Base-by-base conservation (phyloP, 2,329 filamentous ascomycete species). In the Diaporthe sp. region DNA sequence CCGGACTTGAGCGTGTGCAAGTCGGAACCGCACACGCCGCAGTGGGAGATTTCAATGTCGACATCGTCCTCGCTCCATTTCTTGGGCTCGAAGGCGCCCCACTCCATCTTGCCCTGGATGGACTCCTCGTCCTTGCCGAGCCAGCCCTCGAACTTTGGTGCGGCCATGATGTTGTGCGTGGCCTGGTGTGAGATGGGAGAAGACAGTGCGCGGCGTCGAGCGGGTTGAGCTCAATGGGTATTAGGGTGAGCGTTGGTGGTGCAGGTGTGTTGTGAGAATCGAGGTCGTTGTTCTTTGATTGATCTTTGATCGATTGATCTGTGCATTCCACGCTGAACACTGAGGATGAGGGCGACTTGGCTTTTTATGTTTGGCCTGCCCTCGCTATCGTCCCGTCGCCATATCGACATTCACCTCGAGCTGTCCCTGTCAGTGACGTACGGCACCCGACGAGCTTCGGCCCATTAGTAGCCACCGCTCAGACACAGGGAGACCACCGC, bases 1-100 rank as follows among this genome's bases (percentile, higher is more conserved):
- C 86, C 89, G 1, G 87, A 88, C 65, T 86, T 84, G 12, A 91
- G 82, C n/a, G 82, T 86, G 80, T 91, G 89, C 39, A 91, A 39
- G 76, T 92, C 90, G 1, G 87, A 88, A 75, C 88, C 90, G 77
- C 91, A 92, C 72, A 92, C 86, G 74, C 90, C 90, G 76, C 89
- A 92, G 82, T 92, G 89, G 22, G 89, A 88, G 74, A 92, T 83
- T 76, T 88, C 84, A 73, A 92, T 90, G 78, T 92, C 90, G 68
- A 92, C 81, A 75, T 92, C 89, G 32, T 86, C 88, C 78, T 92
- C 90, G 30, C 89, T 87, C 87, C 89, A 92, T 37, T 83, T 82
- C 83, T 92, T 92, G 39, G 89, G 89, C 79, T 90, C 84, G 69
- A 86, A 92, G 65, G 87, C 80, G 27, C 82, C 82, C 86, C 86